A percentile compares a stretch with the other conserved stretches of the same genome.
Conservation (phyloP, 495 filamentous ascomycete species). For the Penicillium arizonense region DNA sequence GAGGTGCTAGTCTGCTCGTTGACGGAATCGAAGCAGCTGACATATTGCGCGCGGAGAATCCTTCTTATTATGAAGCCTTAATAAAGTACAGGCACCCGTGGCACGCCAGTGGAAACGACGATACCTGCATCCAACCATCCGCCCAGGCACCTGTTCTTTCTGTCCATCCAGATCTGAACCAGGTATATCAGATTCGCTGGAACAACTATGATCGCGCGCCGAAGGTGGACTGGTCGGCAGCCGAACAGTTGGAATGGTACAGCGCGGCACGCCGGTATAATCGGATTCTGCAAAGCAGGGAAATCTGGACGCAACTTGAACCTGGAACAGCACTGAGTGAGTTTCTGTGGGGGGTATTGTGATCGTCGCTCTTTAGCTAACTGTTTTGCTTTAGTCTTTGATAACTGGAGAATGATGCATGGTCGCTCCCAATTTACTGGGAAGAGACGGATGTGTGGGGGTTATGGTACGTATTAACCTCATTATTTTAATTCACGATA, state of each 20-base stretch:
- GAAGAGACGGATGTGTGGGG: conserved; percentile 83
- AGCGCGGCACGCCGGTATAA: conserved; percentile 66
- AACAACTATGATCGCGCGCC: conserved; percentile 84
- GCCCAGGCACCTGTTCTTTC: conserved; percentile 62
- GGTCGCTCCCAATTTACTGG: conserved; percentile 79
- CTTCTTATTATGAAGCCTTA: conserved; percentile 52
- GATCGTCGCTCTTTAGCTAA: neutral
- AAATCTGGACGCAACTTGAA: conserved; percentile 74
- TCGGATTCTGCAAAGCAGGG: conserved; percentile 52
- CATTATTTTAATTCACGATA: conserved; percentile 3
- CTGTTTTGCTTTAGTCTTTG: conserved; percentile 61
- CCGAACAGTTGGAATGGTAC: conserved; percentile 64
- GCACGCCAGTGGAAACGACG: conserved; percentile 84
- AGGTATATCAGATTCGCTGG: conserved; percentile 75
- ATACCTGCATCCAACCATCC: conserved; percentile 71
- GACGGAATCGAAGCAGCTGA: conserved; percentile 77
- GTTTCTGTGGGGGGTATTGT: conserved; percentile 16
- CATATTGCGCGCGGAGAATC: conserved; percentile 48
- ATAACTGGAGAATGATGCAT: conserved; percentile 94
- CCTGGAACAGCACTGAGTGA: conserved; percentile 77
- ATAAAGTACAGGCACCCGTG: conserved; percentile 53
- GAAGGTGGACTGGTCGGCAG: conserved; percentile 36
- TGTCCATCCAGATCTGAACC: conserved; percentile 28
- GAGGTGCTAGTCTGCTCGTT: conserved; percentile 74
- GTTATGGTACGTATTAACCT: conserved; percentile 63